Base-by-base conservation (phyloP, 192 early-diverging fungal species). In the Lunasporangiospora selenospora region DNA sequence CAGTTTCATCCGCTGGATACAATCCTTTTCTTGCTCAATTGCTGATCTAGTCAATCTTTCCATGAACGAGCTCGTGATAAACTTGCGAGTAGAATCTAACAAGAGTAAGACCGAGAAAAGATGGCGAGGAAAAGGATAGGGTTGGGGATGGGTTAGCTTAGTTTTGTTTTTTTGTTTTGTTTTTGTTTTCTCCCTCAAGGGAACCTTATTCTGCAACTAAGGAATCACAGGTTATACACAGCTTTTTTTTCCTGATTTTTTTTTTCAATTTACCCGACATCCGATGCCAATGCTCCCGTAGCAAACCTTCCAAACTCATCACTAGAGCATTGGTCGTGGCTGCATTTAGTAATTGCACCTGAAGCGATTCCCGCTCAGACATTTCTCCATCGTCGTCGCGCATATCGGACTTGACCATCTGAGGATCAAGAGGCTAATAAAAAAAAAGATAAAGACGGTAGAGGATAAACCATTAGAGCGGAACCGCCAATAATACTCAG, bases 291-390 rank as follows among this genome's bases (percentile, higher is more conserved):
- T 73, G 69, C 16, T 73, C 69, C 13, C 69, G 69, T 9, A 73
- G 42, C 15, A 73, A n/a, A 0, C 69, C 69, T 41, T 73, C 69
- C 18, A 73, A 24, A 43, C 69, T 63, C 69, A 73, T 63, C 15
- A 73, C 69, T 10, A 73, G n/a, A 4, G 69, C 55, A 23, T 73
- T 73, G 26, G 69, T 73, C 10, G 69, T 73, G 1, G 69, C 69
- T 21, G 69, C 60, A 29, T 63, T 51, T 42, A 73, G 21, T 48
- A 73, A 19, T 5, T 37, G n/a, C 3, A 46, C 49, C 21, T 73
- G 69, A 4, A 73, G 21, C 1, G 54, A 46, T 18, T 63, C 69
- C 26, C 60, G 41, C 11, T 62, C 59, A 16, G 69, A 58, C 40
- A 53, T 63, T 18, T 73, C 49, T 3, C 26, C 46, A 8, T 53